Conservation (phyloP, 768 basidiomycete genomes). For the Saitozyma podzolica region DNA sequence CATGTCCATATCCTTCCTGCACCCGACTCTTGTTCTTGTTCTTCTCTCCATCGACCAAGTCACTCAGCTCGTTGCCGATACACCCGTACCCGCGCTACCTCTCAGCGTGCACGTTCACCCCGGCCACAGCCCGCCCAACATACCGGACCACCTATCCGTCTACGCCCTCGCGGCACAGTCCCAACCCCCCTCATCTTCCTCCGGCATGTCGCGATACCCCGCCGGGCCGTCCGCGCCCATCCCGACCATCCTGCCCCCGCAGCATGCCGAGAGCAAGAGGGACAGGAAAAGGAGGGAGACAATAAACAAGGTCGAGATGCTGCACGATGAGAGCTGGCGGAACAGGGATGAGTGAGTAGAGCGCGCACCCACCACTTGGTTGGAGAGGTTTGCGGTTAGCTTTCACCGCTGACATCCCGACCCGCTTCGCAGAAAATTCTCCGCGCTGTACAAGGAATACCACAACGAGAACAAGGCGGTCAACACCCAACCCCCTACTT, state of each 20-base stretch:
- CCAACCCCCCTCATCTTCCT: background rate
- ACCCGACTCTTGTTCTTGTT: no score
- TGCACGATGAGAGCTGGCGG: constrained; percentile 54
- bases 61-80: no score
- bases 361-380: background rate
- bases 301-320: constrained; percentile 55
- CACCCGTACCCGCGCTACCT: no score
- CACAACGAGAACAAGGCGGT: constrained; percentile 47
- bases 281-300: constrained; percentile 56
- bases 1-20: no score
- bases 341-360: constrained; percentile 50
- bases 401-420: constrained; percentile 3
- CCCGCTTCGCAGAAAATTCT: constrained; percentile 44
- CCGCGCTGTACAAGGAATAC: constrained; percentile 47
- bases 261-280: constrained; percentile 49
- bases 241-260: constrained; percentile 43
- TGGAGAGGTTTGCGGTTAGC: background rate
- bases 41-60: no score
- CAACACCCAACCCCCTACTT: constrained; percentile 45
- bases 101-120: no score
- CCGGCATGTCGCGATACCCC: constrained; percentile 8
- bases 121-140: no score
- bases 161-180: background rate
- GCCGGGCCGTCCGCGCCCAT: background rate
- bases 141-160: no score